phyloP scores from a whole-genome alignment of 176 grass and related monocot species.

The Carex scoparia region DNA sequence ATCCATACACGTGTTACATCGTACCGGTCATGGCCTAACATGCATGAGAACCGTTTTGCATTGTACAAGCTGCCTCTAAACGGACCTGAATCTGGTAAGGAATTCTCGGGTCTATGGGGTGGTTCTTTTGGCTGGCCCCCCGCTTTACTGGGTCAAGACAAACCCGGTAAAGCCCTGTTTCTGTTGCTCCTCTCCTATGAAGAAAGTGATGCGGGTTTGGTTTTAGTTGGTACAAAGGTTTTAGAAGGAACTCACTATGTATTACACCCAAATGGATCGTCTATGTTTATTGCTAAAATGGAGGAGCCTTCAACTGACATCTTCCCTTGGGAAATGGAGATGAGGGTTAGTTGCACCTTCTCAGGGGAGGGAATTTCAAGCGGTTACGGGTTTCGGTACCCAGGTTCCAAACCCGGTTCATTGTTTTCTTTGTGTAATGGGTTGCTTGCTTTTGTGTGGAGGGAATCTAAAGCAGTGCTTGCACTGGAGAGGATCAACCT shows the following conservation, averaged over 20 bases:
- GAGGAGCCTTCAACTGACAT: constrained; percentile 37
- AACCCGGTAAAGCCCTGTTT: constrained; percentile 66
- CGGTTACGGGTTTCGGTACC: constrained; percentile 79
- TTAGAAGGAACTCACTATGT: constrained; percentile 87
- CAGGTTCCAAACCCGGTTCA: constrained; percentile 76
- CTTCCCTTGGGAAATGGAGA: constrained; percentile 66
- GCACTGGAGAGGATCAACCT: constrained; percentile 62
- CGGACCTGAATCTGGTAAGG: constrained; percentile 23
- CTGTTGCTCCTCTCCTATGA: constrained; percentile 82
- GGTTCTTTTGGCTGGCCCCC: constrained; percentile 89
- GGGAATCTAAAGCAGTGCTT: constrained; percentile 51
- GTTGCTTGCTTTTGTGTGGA: constrained; percentile 81
- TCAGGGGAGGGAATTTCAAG: constrained; percentile 59
- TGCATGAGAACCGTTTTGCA: constrained; percentile 64
- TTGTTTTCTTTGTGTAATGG: constrained; percentile 63
- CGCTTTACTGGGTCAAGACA: constrained; percentile 38
- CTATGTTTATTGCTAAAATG: constrained; percentile 60
- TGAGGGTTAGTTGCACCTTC: constrained; percentile 38
- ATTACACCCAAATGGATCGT: constrained; percentile 73
- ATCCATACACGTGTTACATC: constrained; percentile 39
- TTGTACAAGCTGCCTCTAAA: constrained; percentile 74
- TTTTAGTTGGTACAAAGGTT: constrained; percentile 71
- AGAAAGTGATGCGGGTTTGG: constrained; percentile 38
- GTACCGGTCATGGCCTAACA: constrained; percentile 72
- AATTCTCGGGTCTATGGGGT: constrained; percentile 77